Evolutionary conservation across 345 rosid genomes (phyloP).

Genomic region (Raphanus sativus): DNA sequence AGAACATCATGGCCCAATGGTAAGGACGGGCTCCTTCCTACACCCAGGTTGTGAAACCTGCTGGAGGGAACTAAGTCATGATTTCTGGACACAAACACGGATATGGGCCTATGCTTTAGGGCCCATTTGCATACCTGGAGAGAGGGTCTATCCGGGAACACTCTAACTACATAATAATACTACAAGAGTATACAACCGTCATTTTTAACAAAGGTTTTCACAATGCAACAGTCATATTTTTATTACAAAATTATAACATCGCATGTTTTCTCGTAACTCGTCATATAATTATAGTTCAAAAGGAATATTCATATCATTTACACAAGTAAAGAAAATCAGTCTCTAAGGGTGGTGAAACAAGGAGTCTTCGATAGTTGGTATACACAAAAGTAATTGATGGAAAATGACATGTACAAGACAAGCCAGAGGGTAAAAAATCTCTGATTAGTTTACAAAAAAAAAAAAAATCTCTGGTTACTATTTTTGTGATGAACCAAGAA

Average conservation of each 20-base stretch:
- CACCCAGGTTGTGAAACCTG: no score
- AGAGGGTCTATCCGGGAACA: no score
- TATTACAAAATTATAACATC: not conserved
- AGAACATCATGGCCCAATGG: no score
- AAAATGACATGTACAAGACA: not conserved
- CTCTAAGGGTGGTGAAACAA: not conserved
- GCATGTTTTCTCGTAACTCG: not conserved
- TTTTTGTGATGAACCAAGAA: slow-evolving; percentile 7
- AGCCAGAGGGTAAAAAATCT: slow-evolving; percentile 12
- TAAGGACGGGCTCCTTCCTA: no score
- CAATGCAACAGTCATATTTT: not conserved
- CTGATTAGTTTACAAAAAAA: not conserved
- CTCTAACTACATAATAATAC: no score
- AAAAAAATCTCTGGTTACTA: slow-evolving; percentile 13
- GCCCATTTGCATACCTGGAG: no score
- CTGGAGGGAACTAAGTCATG: no score
- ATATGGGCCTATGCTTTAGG: no score
- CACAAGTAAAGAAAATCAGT: not conserved
- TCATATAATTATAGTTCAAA: no score
- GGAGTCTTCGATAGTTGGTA: not conserved
- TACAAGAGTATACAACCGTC: not conserved
- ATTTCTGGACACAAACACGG: no score
- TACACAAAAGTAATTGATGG: not conserved
- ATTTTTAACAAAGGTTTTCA: not conserved
- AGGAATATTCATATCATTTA: no score